phyloP scores from a whole-genome alignment of 108 stramenopile genomes.

The Pseudonitzschia multistriata region DNA sequence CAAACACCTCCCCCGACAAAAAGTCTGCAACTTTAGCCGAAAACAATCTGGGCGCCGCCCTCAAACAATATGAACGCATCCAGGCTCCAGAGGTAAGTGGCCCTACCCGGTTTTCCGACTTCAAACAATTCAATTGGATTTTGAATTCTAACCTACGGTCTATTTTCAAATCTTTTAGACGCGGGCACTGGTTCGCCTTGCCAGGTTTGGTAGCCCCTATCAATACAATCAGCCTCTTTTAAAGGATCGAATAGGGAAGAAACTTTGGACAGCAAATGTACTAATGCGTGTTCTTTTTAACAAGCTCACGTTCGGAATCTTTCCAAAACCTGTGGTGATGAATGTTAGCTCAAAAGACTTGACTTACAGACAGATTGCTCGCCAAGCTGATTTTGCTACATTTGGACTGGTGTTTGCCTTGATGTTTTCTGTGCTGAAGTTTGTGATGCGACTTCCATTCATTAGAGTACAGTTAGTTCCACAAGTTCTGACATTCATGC shows the following conservation, averaged over 20 bases:
- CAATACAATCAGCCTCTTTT: conserved; percentile 64
- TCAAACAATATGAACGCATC: conserved; percentile 27
- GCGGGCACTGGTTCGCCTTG: conserved; percentile 49
- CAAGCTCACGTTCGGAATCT: conserved; percentile 39
- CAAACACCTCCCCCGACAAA: background rate
- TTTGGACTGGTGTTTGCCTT: background rate
- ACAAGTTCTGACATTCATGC: background rate
- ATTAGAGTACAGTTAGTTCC: conserved; percentile 6
- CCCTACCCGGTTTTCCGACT: too few relatives aligned
- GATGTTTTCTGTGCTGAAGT: background rate
- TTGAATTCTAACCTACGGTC: background rate
- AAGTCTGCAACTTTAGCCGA: background rate
- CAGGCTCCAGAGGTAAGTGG: conserved; percentile 28
- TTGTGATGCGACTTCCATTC: background rate
- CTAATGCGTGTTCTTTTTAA: conserved; percentile 51
- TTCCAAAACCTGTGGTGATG: conserved; percentile 41
- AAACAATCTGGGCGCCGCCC: conserved; percentile 1
- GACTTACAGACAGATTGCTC: conserved; percentile 54
- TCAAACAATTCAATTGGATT: background rate
- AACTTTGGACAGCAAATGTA: conserved; percentile 54
- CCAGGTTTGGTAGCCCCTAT: conserved; percentile 62
- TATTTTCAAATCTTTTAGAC: conserved; percentile 25
- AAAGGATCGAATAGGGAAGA: conserved; percentile 35
- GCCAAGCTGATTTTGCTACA: conserved; percentile 41
- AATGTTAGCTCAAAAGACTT: conserved; percentile 17